Conservation (phyloP, 495 filamentous ascomycete species). For the Penicillium fimorum region DNA sequence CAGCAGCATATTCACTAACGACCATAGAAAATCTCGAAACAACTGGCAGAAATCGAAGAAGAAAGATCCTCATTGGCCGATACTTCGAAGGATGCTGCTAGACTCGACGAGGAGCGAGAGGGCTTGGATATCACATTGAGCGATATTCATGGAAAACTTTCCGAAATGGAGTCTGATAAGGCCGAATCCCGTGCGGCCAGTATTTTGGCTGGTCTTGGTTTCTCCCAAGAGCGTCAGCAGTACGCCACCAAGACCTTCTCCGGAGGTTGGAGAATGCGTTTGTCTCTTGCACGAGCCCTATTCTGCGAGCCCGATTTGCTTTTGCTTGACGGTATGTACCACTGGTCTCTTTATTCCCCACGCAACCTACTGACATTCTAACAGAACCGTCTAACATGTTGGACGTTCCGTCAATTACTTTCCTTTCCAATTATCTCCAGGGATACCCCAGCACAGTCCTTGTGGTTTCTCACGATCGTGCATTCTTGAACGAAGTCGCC, state of each 20-base stretch:
- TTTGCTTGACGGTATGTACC: conserved; percentile 70
- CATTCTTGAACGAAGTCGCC: conserved; percentile 98
- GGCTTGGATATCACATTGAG: conserved; percentile 83
- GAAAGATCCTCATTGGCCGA: conserved; percentile 78
- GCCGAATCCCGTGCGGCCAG: conserved; percentile 92
- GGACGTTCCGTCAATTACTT: conserved; percentile 99
- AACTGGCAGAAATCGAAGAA: conserved; percentile 76
- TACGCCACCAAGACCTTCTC: conserved; percentile 97
- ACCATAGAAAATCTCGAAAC: conserved; percentile 72
- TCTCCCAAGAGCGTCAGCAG: conserved; percentile 90
- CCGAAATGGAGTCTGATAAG: conserved; percentile 99
- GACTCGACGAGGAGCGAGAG: conserved; percentile 81
- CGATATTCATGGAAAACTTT: conserved; percentile 87
- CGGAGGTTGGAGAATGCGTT: conserved; percentile 98
- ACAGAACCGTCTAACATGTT: conserved; percentile 99
- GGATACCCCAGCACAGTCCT: conserved; percentile 91
- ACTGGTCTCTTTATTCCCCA: background rate
- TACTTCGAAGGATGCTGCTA: conserved; percentile 79
- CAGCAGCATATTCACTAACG: conserved; percentile 17
- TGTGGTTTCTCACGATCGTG: conserved; percentile 97
- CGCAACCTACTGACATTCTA: conserved; percentile 22
- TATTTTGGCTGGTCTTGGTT: conserved; percentile 95
- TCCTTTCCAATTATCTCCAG: conserved; percentile 95
- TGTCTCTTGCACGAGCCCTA: conserved; percentile 88
- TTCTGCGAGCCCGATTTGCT: conserved; percentile 98